phyloP scores from a whole-genome alignment of 75 land plant species.

The Pinus albicaulis region DNA sequence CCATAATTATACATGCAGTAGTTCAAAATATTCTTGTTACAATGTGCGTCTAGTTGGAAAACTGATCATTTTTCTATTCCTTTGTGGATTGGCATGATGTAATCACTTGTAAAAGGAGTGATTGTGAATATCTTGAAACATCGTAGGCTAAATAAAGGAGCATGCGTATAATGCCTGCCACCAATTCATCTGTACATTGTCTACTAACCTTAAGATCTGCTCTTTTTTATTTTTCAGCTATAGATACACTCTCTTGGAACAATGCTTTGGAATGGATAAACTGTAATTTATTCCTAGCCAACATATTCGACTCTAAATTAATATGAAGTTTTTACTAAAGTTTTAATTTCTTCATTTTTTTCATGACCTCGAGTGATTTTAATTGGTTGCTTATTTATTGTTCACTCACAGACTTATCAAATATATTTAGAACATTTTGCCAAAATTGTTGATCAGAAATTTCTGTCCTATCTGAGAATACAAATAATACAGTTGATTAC shows the following conservation, averaged over 20 bases:
- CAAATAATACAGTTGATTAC: background rate
- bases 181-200: slow-evolving; percentile 34
- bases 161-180: slow-evolving; percentile 27
- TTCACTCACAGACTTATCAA: slow-evolving; percentile 6
- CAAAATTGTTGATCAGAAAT: background rate
- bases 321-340: slow-evolving; percentile 26
- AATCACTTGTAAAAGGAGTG: slow-evolving; percentile 14
- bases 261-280: slow-evolving; percentile 21
- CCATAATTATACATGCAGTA: too few relatives aligned
- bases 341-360: slow-evolving; percentile 15
- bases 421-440: background rate
- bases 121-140: slow-evolving; percentile 19
- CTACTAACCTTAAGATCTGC: slow-evolving; percentile 15
- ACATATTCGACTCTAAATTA: slow-evolving; percentile 20
- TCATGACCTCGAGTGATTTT: slow-evolving; percentile 16
- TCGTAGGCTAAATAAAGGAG: slow-evolving; percentile 22
- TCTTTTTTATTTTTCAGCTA: slow-evolving; percentile 15
- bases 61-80: too few relatives aligned
- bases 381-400: slow-evolving; percentile 17
- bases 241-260: slow-evolving; percentile 17
- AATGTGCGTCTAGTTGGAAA: too few relatives aligned
- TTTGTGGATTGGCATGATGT: slow-evolving; percentile 26
- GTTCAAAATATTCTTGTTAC: too few relatives aligned
- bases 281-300: slow-evolving; percentile 23
- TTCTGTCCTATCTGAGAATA: background rate